A percentile compares a stretch with the other conserved stretches of the same genome.
Conservation (phyloP, 164 flowering plant genomes). For the Chimonanthus praecox region DNA sequence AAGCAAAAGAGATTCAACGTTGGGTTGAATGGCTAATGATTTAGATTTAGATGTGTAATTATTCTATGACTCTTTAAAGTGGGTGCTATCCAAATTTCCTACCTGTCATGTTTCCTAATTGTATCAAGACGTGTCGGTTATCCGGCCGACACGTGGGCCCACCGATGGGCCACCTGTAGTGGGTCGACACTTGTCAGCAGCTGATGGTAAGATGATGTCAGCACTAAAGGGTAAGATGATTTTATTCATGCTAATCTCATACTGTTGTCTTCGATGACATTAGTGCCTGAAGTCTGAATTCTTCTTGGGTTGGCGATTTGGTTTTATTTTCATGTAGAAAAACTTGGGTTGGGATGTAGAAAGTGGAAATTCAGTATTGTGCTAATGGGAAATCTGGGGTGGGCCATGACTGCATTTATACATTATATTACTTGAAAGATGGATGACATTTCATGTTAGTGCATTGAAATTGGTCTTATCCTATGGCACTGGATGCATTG, state of each 20-base stretch:
- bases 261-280: neutral
- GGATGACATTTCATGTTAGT: neutral
- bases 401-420: neutral
- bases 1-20: neutral
- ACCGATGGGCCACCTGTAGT: neutral
- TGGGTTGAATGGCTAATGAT: constrained; percentile 4
- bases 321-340: neutral
- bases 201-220: constrained; percentile 3
- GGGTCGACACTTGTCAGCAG: constrained; percentile 1
- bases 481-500: neutral
- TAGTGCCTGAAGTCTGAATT: neutral
- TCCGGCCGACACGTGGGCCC: neutral
- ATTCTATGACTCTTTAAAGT: neutral
- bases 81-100: neutral
- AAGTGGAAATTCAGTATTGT: neutral
- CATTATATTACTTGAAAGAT: neutral
- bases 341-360: neutral
- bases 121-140: constrained; percentile 2
- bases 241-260: neutral
- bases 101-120: neutral
- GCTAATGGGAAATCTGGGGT: neutral
- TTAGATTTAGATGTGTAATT: neutral
- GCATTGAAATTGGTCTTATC: neutral
- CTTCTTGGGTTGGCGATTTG: neutral
- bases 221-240: neutral